These are phyloP conservation scores for Aphanocladium album DNA, from an alignment of 2,329 filamentous ascomycete species.

Conservation along the genomic window DNA sequence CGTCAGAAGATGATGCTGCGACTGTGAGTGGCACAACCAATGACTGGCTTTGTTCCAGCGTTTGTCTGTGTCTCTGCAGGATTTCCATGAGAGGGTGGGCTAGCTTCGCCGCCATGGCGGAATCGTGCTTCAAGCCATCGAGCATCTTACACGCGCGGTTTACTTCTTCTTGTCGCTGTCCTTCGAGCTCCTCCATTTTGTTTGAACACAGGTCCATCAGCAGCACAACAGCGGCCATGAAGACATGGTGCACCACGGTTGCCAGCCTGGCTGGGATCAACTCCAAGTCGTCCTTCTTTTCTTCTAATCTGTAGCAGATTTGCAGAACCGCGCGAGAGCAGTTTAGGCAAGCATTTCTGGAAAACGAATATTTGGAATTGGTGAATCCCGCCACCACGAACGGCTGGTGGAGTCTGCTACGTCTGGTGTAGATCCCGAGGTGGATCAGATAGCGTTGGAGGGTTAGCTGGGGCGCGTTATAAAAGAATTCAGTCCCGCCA, in stretches of 20 bases:
- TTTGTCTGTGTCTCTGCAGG: slow-evolving; percentile 4
- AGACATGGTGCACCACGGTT: slow-evolving; percentile 1
- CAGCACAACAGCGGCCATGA: slow-evolving; percentile 3
- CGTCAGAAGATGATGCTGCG: neutral
- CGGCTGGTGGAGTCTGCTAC: slow-evolving; percentile 16
- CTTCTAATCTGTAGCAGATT: slow-evolving; percentile 13
- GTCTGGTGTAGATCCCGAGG: slow-evolving; percentile 13
- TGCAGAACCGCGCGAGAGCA: slow-evolving; percentile 13
- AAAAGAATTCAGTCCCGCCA: neutral
- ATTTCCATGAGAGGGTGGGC: neutral
- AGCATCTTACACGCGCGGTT: slow-evolving; percentile 1
- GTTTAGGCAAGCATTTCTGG: slow-evolving; percentile 10
- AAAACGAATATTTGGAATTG: slow-evolving; percentile 10
- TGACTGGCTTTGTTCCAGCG: slow-evolving; percentile 1
- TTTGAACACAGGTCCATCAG: neutral
- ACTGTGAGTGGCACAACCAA: neutral
- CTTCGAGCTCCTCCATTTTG: neutral
- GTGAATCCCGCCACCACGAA: slow-evolving; percentile 11
- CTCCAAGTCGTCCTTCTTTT: neutral
- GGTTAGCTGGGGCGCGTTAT: slow-evolving; percentile 6
- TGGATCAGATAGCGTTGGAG: slow-evolving; percentile 13
- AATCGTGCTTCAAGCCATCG: neutral
- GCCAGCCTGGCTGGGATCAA: slow-evolving; percentile 10
- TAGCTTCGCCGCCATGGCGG: neutral
- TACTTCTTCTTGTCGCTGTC: neutral